Base-by-base conservation (phyloP, 1,284 basidiomycete species). In the Phenoliferia sp. region DNA sequence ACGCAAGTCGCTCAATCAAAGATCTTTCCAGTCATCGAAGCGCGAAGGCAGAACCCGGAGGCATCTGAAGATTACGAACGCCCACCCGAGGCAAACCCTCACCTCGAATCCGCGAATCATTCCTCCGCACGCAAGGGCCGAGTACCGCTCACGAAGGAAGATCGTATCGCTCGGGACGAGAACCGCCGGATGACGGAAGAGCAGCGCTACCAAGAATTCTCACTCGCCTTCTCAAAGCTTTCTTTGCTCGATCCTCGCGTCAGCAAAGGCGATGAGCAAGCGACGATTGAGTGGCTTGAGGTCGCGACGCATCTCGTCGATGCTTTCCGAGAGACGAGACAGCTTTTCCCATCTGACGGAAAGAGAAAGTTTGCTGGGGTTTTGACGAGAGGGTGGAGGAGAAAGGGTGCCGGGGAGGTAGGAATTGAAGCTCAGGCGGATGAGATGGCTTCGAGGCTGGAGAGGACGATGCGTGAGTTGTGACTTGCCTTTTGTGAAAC, bases 251-350 rank as follows among this genome's bases (percentile, higher is more conserved):
- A 82, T 59, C 67, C 68, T 12, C 74, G 69, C 2, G 77, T 80
- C 31, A 76, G 76, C 26, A 65, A 69, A 2, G 80, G 80, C 12
- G 78, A 82, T 12, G 74, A 74, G 9, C 77, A 76, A 15, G 80
- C 82, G 10, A 74, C 81, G 56, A 78, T 80, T 39, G 78, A 82
- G 57, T 98, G 94, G 89, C 81, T 96, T 69, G 78, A 88, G 33
- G 87, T 92, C 73, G 92, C 93, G 0, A 89, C 90, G 73, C 89
- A 87, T 67, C 82, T 98, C 60, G 84, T 96, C 19, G 92, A 96
- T 72, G 88, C 87, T 75, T 97, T 94, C 80, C 83, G 94, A 59
- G 87, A 92, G 80, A 94, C 92, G 15, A 84, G 88, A 73, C 86
- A 87, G 68, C 78, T 97, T 70, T 97, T 95, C 76, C 83, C 88